Conservation (phyloP, 495 filamentous ascomycete genomes). For the Penicillium chermesinum region DNA sequence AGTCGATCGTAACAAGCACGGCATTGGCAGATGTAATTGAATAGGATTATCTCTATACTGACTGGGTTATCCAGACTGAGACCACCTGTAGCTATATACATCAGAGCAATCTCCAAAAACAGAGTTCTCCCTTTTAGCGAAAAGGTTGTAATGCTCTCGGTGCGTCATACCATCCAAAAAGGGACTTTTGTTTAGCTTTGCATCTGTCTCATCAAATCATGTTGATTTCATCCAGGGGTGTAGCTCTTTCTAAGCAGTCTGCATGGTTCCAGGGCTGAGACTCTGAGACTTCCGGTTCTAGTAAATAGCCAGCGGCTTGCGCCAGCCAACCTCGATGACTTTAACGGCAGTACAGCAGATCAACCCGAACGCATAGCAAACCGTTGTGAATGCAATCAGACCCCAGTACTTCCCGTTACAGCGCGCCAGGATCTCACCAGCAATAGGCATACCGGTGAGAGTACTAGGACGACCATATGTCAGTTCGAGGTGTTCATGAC, state of each 20-base stretch:
- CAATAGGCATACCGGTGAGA: slow-evolving; percentile 83
- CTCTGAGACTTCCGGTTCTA: slow-evolving; percentile 13
- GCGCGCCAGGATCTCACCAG: slow-evolving; percentile 60
- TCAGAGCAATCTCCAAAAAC: too few species aligned
- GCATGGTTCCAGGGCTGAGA: too few species aligned
- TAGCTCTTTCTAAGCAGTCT: too few species aligned
- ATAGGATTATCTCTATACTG: too few species aligned
- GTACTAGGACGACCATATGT: slow-evolving; percentile 40
- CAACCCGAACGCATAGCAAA: slow-evolving; percentile 57
- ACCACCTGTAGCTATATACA: too few species aligned
- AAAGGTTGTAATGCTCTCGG: too few species aligned
- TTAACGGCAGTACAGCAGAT: slow-evolving; percentile 58
- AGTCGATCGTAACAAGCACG: too few species aligned
- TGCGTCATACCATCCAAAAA: too few species aligned
- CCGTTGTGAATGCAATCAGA: slow-evolving; percentile 62
- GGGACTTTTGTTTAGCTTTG: neutral
- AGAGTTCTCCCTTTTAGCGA: too few species aligned
- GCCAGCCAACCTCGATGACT: slow-evolving; percentile 65
- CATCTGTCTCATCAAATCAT: slow-evolving; percentile 13
- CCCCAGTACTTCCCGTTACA: slow-evolving; percentile 55
- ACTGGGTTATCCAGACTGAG: too few species aligned
- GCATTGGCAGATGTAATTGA: too few species aligned
- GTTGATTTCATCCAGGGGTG: slow-evolving; percentile 2
- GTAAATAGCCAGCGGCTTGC: slow-evolving; percentile 37
- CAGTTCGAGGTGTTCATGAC: slow-evolving; percentile 14